These are phyloP conservation scores for Fusarium sambucinum DNA, from an alignment of 2,329 filamentous ascomycete genomes.

Conservation along the genomic window DNA sequence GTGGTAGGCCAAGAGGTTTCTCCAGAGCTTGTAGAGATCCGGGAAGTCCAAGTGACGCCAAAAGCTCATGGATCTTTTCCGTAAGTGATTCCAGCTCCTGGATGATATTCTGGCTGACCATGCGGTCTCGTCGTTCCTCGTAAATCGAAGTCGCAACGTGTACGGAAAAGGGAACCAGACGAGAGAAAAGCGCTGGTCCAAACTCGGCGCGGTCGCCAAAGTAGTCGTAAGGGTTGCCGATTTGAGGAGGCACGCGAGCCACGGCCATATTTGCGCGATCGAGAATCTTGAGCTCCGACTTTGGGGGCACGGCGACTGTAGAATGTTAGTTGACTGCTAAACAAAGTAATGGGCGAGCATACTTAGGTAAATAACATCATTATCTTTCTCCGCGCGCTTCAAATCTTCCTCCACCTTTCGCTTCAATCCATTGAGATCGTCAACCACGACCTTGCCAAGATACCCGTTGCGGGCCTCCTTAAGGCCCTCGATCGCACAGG, in stretches of 20 bases:
- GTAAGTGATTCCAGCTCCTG: conserved; percentile 86
- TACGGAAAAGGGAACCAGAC: conserved; percentile 94
- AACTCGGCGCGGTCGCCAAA: conserved; percentile 85
- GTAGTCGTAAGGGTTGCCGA: conserved; percentile 82
- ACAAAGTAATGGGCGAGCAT: conserved; percentile 46
- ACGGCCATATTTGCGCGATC: conserved; percentile 91
- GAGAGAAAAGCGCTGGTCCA: conserved; percentile 86
- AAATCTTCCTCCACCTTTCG: conserved; percentile 85
- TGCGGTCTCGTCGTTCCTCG: conserved; percentile 87
- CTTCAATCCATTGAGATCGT: conserved; percentile 86
- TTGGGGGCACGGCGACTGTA: conserved; percentile 80
- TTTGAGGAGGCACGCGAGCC: conserved; percentile 81
- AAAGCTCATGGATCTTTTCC: conserved; percentile 79
- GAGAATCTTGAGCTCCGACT: conserved; percentile 86
- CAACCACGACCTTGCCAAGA: conserved; percentile 83
- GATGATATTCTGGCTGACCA: conserved; percentile 89
- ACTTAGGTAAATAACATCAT: conserved; percentile 93
- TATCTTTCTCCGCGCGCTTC: conserved; percentile 94
- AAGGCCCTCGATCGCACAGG: conserved; percentile 86
- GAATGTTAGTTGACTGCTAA: conserved; percentile 48
- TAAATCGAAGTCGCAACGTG: conserved; percentile 97
- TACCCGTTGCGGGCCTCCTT: conserved; percentile 81
- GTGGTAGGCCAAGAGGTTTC: conserved; percentile 91
- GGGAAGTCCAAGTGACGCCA: conserved; percentile 87
- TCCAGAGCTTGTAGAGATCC: conserved; percentile 94